Evolutionary conservation across 2,329 filamentous ascomycete genomes (phyloP).

Genomic region (Fusarium armeniacum): DNA sequence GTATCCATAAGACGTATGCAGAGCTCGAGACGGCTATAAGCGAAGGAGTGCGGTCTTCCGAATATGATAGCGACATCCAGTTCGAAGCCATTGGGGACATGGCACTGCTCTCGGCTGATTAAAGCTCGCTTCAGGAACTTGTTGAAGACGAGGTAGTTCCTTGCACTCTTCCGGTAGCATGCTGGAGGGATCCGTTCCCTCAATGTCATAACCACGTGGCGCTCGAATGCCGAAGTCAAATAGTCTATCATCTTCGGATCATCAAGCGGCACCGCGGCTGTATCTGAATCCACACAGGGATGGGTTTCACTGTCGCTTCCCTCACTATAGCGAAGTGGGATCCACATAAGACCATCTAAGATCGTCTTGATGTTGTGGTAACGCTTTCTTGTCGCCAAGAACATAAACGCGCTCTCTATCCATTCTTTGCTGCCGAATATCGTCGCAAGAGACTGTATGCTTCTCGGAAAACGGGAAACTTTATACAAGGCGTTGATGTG

Average conservation of each 20-base stretch:
- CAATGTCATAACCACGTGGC: neutral
- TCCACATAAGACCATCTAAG: neutral
- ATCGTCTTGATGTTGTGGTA: neutral
- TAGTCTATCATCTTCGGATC: conserved; percentile 13
- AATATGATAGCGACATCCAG: conserved; percentile 17
- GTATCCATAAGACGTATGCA: neutral
- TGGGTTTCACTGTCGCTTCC: neutral
- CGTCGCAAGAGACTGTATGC: neutral
- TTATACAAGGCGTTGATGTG: neutral
- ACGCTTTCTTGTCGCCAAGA: neutral
- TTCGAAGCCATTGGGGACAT: neutral
- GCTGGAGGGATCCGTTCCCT: neutral
- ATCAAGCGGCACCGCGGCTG: conserved; percentile 7
- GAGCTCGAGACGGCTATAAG: too few relatives aligned
- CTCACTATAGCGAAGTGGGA: neutral
- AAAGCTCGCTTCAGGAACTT: neutral
- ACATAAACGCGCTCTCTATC: neutral
- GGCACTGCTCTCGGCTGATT: too few relatives aligned
- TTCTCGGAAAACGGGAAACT: neutral
- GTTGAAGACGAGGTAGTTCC: neutral
- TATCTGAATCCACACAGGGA: conserved; percentile 4
- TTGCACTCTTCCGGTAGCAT: neutral
- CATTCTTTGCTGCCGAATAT: neutral
- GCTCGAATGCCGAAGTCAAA: conserved; percentile 2
- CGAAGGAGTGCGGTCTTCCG: neutral